Evolutionary conservation across 768 basidiomycete species (phyloP), one percentile per base, ranked within the genome.

Genomic region (Lepiota brunneoincarnata): DNA sequence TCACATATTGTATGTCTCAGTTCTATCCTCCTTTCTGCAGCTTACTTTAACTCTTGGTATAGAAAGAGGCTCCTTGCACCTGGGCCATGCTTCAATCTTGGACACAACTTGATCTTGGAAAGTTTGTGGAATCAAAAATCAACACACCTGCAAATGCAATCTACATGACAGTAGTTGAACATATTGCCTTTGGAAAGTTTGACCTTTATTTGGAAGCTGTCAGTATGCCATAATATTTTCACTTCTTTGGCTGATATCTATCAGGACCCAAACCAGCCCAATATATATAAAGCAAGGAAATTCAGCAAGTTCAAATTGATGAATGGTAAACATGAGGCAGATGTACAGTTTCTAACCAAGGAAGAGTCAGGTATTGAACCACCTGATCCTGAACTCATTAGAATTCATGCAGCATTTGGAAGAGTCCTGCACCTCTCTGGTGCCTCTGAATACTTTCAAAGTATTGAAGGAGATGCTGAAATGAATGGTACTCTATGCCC

Each of bases 331-430:
- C 20, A 6, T 21, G 24, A 49, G 36, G 49, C 28, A 23, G 57
- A 57, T 43, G 60, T 56, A 1, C 49, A 61, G 45, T 63, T 63
- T 48, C 2, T 2, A 11, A 34, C 44, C 9, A 12, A 20, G 35
- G 45, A 35, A 11, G 46, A 58, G 28, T 36, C 55, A 1, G 37
- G 48, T 23, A 26, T 59, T 21, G 51, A 48, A 7, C 46, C 59
- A 11, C 64, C 62, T 1, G 55, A 62, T 34, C 55, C 62, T 9
- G 34, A 54, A 26, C 54, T 58, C 35, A 51, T 65, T 55, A 35
- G 48, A 38, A 26, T 60, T 34, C 64, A 65, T 55, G 61, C 61
- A 15, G 57, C 62, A 26, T 58, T 63, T 52, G 64, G 57, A 11
- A 58, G 57, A 49, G 62, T 62, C 38, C 41, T 60, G 4, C 36